Base-by-base conservation (phyloP, 2,329 filamentous ascomycete genomes). In the Microdochium trichocladiopsis region DNA sequence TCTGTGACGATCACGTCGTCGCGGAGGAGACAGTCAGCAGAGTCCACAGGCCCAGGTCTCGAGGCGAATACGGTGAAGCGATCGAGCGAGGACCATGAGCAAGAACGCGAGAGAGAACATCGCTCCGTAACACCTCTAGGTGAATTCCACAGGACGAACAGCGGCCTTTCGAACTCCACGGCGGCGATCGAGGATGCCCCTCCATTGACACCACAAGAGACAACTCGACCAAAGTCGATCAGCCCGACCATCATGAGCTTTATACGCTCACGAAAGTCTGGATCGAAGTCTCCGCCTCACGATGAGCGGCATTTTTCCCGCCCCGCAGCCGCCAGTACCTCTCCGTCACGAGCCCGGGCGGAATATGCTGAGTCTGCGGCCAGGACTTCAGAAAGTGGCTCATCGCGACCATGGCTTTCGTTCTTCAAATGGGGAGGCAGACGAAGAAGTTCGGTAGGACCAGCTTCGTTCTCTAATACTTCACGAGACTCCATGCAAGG, bases 381-480 rank as follows among this genome's bases (percentile, higher is more conserved):
- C 45, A 80, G 80, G 55, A 70, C 73, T 22, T 84, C 83, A 1
- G 79, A 82, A 50, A 72, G 75, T 49, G 81, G 78, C 54, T 70
- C 65, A 25, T 72, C 70, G 51, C 69, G 65, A 14, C 78, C 86
- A 1, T 88, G 91, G 75, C 82, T 84, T 3, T 84, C 88, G 0
- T 80, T 96, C 33, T 90, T 96, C 69, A 83, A 82, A 61, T 87
- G 87, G 67, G 81, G 81, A 25, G 77, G 74, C 70, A 74, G 80
- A 75, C 76, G 74, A 67, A 74, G 79, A 71, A 64, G 72, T 64
- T 69, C 79, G 65, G 56, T 76, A 64, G 78, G 67, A 2, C 79
- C 87, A 3, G 87, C 89, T 0, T 91, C 92, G n/a, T 94, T 95
- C 65, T 91, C 90, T 4, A 96, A 96, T 62, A 89, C 90, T 0